Base-by-base conservation (phyloP, 108 stramenopile genomes). In the Bacterosira constricta region DNA sequence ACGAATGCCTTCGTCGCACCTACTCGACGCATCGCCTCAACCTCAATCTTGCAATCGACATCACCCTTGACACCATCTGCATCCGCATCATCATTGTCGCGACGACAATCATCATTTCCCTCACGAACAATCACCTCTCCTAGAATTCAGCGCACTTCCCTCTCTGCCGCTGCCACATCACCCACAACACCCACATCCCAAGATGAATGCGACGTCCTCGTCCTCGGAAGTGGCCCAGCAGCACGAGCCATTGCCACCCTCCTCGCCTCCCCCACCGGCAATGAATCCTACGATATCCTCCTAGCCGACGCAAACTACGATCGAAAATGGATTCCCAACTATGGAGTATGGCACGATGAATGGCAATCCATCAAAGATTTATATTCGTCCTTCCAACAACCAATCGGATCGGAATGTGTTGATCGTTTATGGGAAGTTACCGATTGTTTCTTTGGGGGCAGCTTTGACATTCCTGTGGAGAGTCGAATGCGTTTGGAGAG, bases 261-360 rank as follows among this genome's bases (percentile, higher is more conserved):
- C 2, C 69, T 95, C 39, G 69, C 88, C 1, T 68, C 85, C 6
- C 18, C 47, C 31, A 26, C 50, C 11, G 1, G 15, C 26, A 55
- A 21, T 15, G 44, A 36, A 25, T 17, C 68, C 9, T 73, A 91
- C 30, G 80, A 89, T 34, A 90, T 98, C 6, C 76, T 91, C 4
- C 44, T 98, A 23, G 88, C 92, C 31, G 92, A 95, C 71, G 66
- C 85, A 25, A 90, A 89, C 63, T 84, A 87, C 47, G 92, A 96
- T 66, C 45, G 69, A 15, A 75, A 80, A 56, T 96, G 92, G 93
- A 75, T 82, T 34, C 91, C 95, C 41, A 96, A 95, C 68, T 98
- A 96, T 77, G 97, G 97, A 27, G 94, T 96, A 8, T 98, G 97
- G 97, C 73, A 91, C 62, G 91, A 95, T 64, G 97, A 98, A 82